Evolutionary conservation across 768 basidiomycete species (phyloP).

Genomic region (Gloeostereum incarnatum): DNA sequence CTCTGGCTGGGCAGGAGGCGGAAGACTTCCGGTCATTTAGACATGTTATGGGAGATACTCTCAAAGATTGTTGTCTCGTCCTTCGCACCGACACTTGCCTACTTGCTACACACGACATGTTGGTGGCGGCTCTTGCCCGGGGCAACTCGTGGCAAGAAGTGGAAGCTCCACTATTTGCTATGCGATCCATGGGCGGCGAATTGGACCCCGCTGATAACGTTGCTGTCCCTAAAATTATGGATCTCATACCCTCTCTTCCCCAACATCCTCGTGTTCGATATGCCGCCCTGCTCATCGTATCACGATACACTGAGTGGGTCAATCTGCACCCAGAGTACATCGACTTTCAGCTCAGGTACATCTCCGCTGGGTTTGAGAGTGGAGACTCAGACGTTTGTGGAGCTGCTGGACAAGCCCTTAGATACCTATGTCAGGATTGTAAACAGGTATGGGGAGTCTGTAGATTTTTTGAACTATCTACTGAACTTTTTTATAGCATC

Average conservation of each 20-base stretch:
- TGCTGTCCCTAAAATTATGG: conserved; percentile 94
- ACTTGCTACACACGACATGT: conserved; percentile 69
- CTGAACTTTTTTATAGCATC: conserved; percentile 42
- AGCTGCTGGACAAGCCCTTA: conserved; percentile 92
- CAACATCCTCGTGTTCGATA: conserved; percentile 88
- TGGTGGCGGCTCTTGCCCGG: conserved; percentile 63
- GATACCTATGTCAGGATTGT: conserved; percentile 96
- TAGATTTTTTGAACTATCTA: conserved; percentile 3
- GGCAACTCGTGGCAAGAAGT: conserved; percentile 88
- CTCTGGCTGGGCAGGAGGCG: conserved; percentile 72
- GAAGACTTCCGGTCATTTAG: conserved; percentile 94
- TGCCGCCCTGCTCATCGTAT: conserved; percentile 89
- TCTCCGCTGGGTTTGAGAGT: conserved; percentile 87
- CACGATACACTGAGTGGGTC: conserved; percentile 96
- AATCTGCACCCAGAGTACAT: conserved; percentile 85
- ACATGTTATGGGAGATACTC: conserved; percentile 97
- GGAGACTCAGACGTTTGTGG: conserved; percentile 75
- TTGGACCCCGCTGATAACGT: conserved; percentile 75
- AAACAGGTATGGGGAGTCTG: conserved; percentile 46
- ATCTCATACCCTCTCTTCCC: conserved; percentile 85
- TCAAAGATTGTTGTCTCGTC: conserved; percentile 97
- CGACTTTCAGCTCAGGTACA: conserved; percentile 77
- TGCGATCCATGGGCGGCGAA: conserved; percentile 97
- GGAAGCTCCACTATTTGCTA: conserved; percentile 94
- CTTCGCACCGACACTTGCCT: conserved; percentile 84